These are phyloP conservation scores for Colletotrichum tamarilloi DNA, from an alignment of 2,329 filamentous ascomycete species.

Conservation along the genomic window DNA sequence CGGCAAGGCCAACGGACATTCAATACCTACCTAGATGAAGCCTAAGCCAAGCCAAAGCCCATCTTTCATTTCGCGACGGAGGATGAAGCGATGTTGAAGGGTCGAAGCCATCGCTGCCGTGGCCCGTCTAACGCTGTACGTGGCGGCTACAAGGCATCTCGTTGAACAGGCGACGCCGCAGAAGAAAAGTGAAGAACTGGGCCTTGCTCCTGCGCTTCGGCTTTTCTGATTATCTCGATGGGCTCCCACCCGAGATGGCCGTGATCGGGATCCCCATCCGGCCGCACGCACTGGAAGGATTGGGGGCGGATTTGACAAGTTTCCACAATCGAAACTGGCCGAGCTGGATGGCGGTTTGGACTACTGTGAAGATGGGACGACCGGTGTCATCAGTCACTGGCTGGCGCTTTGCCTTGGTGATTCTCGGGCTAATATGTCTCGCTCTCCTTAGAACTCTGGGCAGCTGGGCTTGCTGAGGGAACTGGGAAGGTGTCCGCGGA, in stretches of 20 bases:
- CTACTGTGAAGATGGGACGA: conserved; percentile 22
- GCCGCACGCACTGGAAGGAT: conserved; percentile 5
- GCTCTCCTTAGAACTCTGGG: conserved; percentile 6
- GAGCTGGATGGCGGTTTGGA: conserved; percentile 21
- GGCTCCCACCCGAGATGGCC: neutral
- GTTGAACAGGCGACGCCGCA: conserved; percentile 7
- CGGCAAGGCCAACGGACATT: conserved; percentile 1
- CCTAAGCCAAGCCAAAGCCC: neutral
- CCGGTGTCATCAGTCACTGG: neutral
- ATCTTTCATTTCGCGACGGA: conserved; percentile 8
- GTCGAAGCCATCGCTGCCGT: neutral
- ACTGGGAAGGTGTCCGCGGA: conserved; percentile 12
- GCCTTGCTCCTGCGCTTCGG: neutral
- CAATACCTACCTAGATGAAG: neutral
- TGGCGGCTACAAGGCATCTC: neutral
- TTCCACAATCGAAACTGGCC: conserved; percentile 1
- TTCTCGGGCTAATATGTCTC: conserved; percentile 10
- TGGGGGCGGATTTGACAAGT: conserved; percentile 9
- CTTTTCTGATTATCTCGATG: neutral
- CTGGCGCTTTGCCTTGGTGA: conserved; percentile 5
- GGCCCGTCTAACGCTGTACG: neutral
- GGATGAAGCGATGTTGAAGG: neutral
- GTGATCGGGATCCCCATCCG: neutral
- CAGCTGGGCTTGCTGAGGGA: neutral
- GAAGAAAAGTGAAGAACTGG: neutral